These are phyloP conservation scores for Pythium rishiriense DNA, from an alignment of 352 stramenopile species.

Conservation along the genomic window DNA sequence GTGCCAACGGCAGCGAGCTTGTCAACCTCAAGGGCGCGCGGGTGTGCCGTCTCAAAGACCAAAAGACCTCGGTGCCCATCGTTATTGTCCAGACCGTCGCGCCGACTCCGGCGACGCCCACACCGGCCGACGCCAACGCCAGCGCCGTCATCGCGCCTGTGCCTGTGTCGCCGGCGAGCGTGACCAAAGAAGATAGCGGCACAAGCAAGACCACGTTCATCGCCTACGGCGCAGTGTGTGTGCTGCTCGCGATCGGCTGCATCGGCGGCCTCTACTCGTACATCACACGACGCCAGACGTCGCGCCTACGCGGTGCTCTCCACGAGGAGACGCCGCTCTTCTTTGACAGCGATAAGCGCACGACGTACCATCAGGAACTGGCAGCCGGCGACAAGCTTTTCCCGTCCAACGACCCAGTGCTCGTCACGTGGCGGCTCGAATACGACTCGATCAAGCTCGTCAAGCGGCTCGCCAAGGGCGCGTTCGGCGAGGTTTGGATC, in stretches of 20 bases:
- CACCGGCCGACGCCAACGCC: slow-evolving; percentile 18
- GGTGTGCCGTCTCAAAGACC: slow-evolving; percentile 40
- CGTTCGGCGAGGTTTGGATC: slow-evolving; percentile 76
- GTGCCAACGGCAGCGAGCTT: slow-evolving; percentile 40
- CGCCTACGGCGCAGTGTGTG: slow-evolving; percentile 40
- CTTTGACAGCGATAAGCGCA: slow-evolving; percentile 65
- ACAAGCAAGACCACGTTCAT: slow-evolving; percentile 52
- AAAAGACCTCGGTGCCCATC: slow-evolving; percentile 21
- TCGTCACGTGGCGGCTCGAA: slow-evolving; percentile 71
- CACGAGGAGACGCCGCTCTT: slow-evolving; percentile 74
- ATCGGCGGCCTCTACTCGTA: slow-evolving; percentile 46
- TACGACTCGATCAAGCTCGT: slow-evolving; percentile 67
- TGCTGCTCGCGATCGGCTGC: slow-evolving; percentile 43
- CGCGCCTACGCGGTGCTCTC: slow-evolving; percentile 47
- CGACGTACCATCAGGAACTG: slow-evolving; percentile 59
- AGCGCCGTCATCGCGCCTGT: slow-evolving; percentile 1
- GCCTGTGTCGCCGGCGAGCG: slow-evolving; percentile 11
- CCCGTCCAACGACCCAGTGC: slow-evolving; percentile 66
- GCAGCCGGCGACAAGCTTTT: slow-evolving; percentile 62
- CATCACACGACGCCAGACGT: slow-evolving; percentile 36
- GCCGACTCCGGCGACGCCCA: slow-evolving; percentile 28
- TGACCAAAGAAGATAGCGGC: not conserved
- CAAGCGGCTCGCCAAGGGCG: slow-evolving; percentile 65
- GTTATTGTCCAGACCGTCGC: slow-evolving; percentile 35
- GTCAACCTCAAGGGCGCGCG: slow-evolving; percentile 61